Evolutionary conservation across 2,329 filamentous ascomycete species (phyloP).

Genomic region (Ophiostoma angusticollis): DNA sequence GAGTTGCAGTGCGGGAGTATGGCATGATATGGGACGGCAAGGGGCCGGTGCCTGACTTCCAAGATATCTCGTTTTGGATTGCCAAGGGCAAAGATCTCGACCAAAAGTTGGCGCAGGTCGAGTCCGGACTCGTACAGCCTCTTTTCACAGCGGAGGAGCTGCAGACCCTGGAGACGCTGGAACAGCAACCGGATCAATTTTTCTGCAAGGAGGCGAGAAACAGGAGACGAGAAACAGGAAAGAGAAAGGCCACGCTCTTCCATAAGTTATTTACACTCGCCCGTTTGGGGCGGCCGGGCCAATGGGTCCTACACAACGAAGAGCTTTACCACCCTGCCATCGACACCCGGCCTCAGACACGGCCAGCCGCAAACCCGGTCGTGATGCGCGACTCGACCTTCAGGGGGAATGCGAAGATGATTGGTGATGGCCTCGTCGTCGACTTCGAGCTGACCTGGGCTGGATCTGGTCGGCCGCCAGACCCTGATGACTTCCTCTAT

Average conservation of each 20-base stretch:
- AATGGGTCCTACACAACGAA: constrained; percentile 3
- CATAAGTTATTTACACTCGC: not conserved
- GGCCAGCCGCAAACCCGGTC: not conserved
- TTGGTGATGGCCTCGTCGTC: no score
- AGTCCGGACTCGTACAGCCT: not conserved
- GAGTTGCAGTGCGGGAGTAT: no score
- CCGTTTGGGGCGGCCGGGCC: not conserved
- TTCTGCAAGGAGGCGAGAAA: not conserved
- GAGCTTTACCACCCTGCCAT: constrained; percentile 2
- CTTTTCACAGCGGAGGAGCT: constrained; percentile 1
- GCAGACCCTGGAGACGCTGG: not conserved
- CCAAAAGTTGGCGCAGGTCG: constrained; percentile 1
- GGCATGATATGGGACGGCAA: not conserved
- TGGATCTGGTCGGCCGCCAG: not conserved
- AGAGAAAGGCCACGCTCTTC: not conserved
- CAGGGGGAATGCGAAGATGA: no score
- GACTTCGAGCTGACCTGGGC: constrained; percentile 1
- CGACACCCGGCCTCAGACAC: constrained; percentile 2
- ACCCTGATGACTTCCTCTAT: no score
- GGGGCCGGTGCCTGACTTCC: constrained; percentile 1
- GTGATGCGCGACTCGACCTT: constrained; percentile 2
- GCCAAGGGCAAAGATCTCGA: not conserved
- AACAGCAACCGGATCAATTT: not conserved
- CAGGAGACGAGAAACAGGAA: not conserved
- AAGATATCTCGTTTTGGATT: constrained; percentile 1